Conservation (phyloP, 1,139 yeast species). For the Kurtzmaniella quercitrusa region DNA sequence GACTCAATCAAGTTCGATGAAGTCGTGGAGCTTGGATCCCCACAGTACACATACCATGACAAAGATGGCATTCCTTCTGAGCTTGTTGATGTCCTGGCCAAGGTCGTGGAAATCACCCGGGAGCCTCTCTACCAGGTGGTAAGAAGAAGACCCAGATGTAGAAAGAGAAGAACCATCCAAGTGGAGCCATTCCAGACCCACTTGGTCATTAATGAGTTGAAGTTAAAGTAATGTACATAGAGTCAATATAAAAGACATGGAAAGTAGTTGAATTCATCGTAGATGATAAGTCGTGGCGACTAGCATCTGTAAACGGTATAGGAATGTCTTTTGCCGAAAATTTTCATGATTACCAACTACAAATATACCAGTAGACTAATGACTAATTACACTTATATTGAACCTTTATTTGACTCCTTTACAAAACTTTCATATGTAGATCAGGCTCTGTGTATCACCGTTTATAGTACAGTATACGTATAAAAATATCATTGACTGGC, state of each 20-base stretch:
- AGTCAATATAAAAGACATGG: constrained; percentile 3
- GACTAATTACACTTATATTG: too few relatives aligned
- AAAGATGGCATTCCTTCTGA: constrained; percentile 30
- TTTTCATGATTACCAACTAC: too few relatives aligned
- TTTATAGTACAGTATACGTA: too few relatives aligned
- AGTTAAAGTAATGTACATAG: constrained; percentile 24
- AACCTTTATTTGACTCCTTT: too few relatives aligned
- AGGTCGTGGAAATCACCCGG: constrained; percentile 80
- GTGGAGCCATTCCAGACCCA: constrained; percentile 82
- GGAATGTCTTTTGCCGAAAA: too few relatives aligned
- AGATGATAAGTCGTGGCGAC: too few relatives aligned
- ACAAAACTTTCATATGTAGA: too few relatives aligned
- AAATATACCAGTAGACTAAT: too few relatives aligned
- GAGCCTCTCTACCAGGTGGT: constrained; percentile 62
- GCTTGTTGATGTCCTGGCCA: constrained; percentile 64
- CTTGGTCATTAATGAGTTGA: constrained; percentile 71
- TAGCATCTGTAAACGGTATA: too few relatives aligned
- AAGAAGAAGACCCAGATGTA: constrained; percentile 72
- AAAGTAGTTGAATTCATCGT: too few relatives aligned
- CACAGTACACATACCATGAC: constrained; percentile 62
- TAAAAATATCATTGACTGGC: too few relatives aligned
- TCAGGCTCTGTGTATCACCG: too few relatives aligned
- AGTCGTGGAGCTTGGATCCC: constrained; percentile 79
- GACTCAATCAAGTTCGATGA: constrained; percentile 69
- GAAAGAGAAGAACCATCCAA: constrained; percentile 75